phyloP scores from a whole-genome alignment of 164 flowering plant genomes.

The Nelumbo lutea region DNA sequence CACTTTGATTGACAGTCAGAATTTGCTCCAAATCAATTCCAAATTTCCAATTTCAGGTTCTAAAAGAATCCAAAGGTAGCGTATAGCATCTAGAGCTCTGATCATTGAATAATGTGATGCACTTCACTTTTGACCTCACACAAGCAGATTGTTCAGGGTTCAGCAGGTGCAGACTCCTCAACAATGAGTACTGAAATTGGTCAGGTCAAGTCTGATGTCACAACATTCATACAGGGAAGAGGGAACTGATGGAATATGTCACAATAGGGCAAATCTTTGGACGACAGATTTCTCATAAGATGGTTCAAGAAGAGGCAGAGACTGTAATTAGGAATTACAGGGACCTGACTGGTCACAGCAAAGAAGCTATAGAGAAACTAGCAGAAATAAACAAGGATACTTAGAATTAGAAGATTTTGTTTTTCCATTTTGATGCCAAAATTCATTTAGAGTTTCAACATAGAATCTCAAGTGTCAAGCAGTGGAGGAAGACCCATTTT shows the following conservation, averaged over 20 bases:
- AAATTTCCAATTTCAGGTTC: background rate
- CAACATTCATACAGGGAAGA: background rate
- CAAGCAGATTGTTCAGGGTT: too few species aligned
- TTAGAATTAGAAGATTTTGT: background rate
- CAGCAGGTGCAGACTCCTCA: background rate
- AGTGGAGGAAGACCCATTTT: too few species aligned
- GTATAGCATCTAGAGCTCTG: background rate
- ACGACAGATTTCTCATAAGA: background rate
- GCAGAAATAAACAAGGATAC: background rate
- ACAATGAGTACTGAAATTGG: background rate
- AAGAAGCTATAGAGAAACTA: background rate
- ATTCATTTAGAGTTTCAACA: too few species aligned
- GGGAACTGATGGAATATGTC: background rate
- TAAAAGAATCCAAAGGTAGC: background rate
- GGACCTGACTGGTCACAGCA: background rate
- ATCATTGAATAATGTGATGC: background rate
- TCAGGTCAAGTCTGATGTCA: background rate
- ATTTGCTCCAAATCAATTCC: too few species aligned
- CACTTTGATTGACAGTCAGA: too few species aligned
- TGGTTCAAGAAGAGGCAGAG: background rate
- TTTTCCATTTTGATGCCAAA: too few species aligned
- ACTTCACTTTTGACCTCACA: too few species aligned
- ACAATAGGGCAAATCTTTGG: background rate
- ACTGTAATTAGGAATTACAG: background rate
- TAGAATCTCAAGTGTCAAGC: too few species aligned